These are phyloP conservation scores for Pichia sp. DNA, from an alignment of 1,139 yeast species.

Conservation along the genomic window DNA sequence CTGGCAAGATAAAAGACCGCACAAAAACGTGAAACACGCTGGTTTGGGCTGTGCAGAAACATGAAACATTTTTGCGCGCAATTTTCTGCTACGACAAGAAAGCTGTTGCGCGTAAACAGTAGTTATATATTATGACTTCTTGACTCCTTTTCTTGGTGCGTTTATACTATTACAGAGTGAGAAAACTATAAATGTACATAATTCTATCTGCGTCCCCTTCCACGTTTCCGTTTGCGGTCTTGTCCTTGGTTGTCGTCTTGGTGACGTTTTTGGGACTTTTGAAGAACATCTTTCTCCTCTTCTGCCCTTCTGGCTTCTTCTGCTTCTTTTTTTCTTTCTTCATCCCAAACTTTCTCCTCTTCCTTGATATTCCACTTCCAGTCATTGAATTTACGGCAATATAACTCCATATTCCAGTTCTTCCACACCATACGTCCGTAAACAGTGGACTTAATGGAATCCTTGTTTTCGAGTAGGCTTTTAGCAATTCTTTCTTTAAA, in stretches of 20 bases:
- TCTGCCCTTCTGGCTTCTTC: conserved; percentile 6
- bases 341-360: conserved; percentile 45
- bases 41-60: neutral
- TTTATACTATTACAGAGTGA: no score
- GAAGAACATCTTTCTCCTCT: neutral
- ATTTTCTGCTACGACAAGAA: no score
- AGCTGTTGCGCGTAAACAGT: no score
- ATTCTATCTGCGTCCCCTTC: conserved; percentile 5
- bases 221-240: conserved; percentile 1
- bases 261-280: conserved; percentile 1
- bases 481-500: conserved; percentile 83
- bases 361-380: conserved; percentile 74
- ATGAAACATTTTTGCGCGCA: no score
- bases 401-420: conserved; percentile 84
- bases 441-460: conserved; percentile 68
- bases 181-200: no score
- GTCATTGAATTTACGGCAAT: conserved; percentile 64
- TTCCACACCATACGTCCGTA: conserved; percentile 94
- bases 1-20: neutral
- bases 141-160: no score
- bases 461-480: conserved; percentile 53
- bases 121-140: no score
- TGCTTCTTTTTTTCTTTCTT: conserved; percentile 16
- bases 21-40: no score
- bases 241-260: neutral